phyloP scores from a whole-genome alignment of 768 basidiomycete species.

The Tephrocybe sp. region DNA sequence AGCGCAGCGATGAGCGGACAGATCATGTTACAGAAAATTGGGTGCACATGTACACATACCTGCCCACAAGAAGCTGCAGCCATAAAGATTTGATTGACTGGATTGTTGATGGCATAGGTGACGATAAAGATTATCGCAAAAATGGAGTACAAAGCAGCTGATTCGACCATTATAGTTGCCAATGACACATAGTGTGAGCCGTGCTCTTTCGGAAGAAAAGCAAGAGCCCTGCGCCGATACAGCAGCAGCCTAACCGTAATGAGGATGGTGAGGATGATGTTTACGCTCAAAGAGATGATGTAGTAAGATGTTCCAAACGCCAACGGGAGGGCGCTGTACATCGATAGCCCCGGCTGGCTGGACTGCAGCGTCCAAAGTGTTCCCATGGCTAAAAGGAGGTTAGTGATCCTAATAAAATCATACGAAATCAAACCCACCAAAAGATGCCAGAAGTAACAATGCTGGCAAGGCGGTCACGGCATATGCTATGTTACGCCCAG shows the following conservation, averaged over 20 bases:
- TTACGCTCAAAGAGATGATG: constrained; percentile 28
- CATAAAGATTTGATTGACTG: constrained; percentile 32
- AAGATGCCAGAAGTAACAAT: constrained; percentile 29
- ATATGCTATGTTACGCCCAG: constrained; percentile 24
- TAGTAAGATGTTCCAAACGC: constrained; percentile 30
- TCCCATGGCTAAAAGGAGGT: constrained; percentile 26
- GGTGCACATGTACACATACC: constrained; percentile 17
- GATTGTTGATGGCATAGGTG: constrained; percentile 30
- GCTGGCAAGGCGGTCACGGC: constrained; percentile 27
- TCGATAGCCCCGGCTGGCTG: constrained; percentile 26
- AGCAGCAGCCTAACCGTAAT: constrained; percentile 28
- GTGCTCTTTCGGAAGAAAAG: constrained; percentile 26
- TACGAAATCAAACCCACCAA: constrained; percentile 8
- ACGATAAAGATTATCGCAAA: constrained; percentile 31
- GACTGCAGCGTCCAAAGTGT: constrained; percentile 35
- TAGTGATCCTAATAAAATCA: not conserved
- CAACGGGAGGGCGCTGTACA: constrained; percentile 26
- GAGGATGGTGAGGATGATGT: constrained; percentile 31
- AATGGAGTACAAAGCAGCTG: constrained; percentile 34
- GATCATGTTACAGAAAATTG: not conserved
- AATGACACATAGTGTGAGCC: constrained; percentile 31
- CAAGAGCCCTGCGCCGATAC: constrained; percentile 25
- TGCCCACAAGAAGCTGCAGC: constrained; percentile 26
- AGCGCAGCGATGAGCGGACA: constrained; percentile 1
- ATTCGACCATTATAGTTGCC: constrained; percentile 33